Evolutionary conservation across 768 basidiomycete genomes (phyloP).

Genomic region (Tremella yokohamensis): DNA sequence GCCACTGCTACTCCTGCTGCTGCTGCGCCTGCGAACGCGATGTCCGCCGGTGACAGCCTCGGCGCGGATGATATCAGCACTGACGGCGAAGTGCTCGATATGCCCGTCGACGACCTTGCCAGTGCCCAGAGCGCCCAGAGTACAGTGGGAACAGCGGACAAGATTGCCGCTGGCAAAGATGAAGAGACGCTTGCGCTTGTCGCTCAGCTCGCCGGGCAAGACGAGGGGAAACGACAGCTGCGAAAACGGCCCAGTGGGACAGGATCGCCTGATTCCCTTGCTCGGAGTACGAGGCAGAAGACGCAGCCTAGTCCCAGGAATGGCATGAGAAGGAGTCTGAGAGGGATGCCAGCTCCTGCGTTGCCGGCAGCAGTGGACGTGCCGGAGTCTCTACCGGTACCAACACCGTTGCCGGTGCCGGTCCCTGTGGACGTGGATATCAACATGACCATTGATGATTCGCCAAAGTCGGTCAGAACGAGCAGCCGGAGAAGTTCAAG

Average conservation of each 20-base stretch:
- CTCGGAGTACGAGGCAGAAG: no score
- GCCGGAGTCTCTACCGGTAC: no score
- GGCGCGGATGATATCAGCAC: conserved; percentile 10
- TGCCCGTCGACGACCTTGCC: conserved; percentile 31
- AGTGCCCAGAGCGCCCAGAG: neutral
- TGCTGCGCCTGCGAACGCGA: neutral
- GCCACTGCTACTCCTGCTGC: neutral
- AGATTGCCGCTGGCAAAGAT: conserved; percentile 11
- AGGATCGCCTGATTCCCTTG: no score
- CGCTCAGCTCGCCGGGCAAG: conserved; percentile 5
- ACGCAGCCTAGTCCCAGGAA: no score
- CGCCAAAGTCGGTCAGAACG: conserved; percentile 6
- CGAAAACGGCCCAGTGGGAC: no score
- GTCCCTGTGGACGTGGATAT: neutral
- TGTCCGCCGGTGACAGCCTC: neutral
- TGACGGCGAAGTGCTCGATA: conserved; percentile 34
- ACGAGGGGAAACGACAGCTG: no score
- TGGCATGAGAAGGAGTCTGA: no score
- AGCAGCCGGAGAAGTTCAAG: neutral
- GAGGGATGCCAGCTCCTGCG: no score
- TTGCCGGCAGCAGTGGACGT: no score
- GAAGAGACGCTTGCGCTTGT: conserved; percentile 39
- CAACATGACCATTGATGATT: conserved; percentile 6
- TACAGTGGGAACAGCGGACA: no score
- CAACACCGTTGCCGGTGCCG: no score